Conservation (phyloP, 371 early-diverging fungal genomes). For the Gilbertella persicaria region DNA sequence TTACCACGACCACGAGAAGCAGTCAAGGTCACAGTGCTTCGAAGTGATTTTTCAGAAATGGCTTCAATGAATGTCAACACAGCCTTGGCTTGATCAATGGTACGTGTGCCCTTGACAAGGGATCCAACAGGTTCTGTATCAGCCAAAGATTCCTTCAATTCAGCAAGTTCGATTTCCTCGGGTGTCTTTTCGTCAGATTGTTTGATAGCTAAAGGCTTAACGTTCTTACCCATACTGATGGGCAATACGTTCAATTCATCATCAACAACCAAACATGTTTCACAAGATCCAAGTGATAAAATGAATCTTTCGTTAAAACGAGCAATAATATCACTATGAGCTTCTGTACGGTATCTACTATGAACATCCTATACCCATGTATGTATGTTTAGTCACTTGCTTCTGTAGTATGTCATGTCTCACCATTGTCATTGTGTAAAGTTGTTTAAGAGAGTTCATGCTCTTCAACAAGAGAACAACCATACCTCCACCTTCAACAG, state of each 20-base stretch:
- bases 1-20: slow-evolving; percentile 99
- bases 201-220: slow-evolving; percentile 78
- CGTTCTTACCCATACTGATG: slow-evolving; percentile 86
- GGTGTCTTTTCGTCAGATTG: slow-evolving; percentile 60
- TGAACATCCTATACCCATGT: slow-evolving; percentile 92
- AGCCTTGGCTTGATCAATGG: slow-evolving; percentile 95
- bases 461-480: slow-evolving; percentile 93
- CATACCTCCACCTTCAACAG: slow-evolving; percentile 99
- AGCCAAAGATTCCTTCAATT: slow-evolving; percentile 79
- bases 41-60: slow-evolving; percentile 91
- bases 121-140: slow-evolving; percentile 90
- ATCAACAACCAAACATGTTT: slow-evolving; percentile 94
- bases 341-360: slow-evolving; percentile 90
- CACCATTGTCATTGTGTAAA: slow-evolving; percentile 97
- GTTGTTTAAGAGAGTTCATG: slow-evolving; percentile 93
- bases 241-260: slow-evolving; percentile 97
- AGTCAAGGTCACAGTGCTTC: slow-evolving; percentile 92
- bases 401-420: neutral
- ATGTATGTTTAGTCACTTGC: too few relatives aligned
- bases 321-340: slow-evolving; percentile 91
- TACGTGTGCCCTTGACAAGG: slow-evolving; percentile 78
- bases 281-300: slow-evolving; percentile 88
- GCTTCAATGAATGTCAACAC: slow-evolving; percentile 94
- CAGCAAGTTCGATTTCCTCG: slow-evolving; percentile 73
- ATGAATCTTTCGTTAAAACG: slow-evolving; percentile 98